Evolutionary conservation across 495 filamentous ascomycete genomes (phyloP).

Genomic region (Tuber magnatum): DNA sequence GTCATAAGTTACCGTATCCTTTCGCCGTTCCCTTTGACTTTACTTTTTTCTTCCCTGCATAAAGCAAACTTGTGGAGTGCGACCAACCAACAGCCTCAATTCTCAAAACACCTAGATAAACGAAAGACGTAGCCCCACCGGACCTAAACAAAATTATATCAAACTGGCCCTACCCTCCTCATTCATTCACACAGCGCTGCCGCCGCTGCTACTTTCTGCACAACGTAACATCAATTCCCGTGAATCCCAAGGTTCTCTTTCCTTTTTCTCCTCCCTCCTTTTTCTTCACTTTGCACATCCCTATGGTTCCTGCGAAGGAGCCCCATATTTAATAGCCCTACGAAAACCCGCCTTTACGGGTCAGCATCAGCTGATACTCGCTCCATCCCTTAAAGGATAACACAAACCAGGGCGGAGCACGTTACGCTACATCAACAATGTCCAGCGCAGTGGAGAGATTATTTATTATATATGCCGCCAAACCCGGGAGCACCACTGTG

Average conservation of each 20-base stretch:
- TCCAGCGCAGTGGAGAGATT: background rate
- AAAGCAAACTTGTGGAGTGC: background rate
- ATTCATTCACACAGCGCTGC: background rate
- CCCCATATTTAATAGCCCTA: background rate
- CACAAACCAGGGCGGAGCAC: background rate
- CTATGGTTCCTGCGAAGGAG: background rate
- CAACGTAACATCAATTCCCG: background rate
- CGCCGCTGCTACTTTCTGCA: background rate
- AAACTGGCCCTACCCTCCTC: background rate
- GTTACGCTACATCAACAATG: background rate
- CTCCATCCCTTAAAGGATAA: background rate
- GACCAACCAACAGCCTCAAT: background rate
- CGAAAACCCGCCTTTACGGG: background rate
- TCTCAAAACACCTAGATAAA: slow-evolving; percentile 6
- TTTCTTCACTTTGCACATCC: background rate
- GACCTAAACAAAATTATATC: background rate
- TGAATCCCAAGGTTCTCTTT: background rate
- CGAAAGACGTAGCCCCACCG: background rate
- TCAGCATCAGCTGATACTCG: background rate
- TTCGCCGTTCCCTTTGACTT: background rate
- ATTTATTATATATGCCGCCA: background rate
- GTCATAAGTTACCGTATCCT: too few species aligned
- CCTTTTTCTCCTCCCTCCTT: background rate
- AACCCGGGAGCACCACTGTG: slow-evolving; percentile 1
- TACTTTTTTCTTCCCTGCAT: background rate